Conservation (phyloP, 2,329 filamentous ascomycete genomes). For the Aureobasidium sp. region DNA sequence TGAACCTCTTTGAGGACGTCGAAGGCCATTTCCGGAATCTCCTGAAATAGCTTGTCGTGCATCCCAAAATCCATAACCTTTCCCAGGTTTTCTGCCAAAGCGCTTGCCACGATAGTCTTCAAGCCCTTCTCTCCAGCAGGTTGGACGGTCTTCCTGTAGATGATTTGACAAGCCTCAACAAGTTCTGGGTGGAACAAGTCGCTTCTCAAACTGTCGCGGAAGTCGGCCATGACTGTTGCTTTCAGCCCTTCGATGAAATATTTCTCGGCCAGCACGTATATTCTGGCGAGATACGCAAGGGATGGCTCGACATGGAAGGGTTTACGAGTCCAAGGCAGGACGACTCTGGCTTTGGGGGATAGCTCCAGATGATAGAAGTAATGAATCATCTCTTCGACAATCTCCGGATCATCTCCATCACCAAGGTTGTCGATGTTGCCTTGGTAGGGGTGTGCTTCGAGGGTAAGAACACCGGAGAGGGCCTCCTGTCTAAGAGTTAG, state of each 20-base stretch:
- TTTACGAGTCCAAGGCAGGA: not conserved
- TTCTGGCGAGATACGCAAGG: not conserved
- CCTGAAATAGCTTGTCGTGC: not conserved
- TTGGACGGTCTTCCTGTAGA: not conserved
- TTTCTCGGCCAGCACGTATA: not conserved
- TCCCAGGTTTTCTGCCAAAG: not conserved
- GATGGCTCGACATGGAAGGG: not conserved
- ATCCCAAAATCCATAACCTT: not conserved
- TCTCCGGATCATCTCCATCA: not conserved
- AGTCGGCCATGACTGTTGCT: not conserved
- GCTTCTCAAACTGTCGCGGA: not conserved
- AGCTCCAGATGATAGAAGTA: slow-evolving; percentile 2
- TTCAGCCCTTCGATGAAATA: not conserved
- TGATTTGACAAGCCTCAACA: not conserved
- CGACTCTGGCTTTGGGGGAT: not conserved
- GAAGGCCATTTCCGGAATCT: not conserved
- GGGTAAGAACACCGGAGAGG: not conserved
- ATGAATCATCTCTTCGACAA: not conserved
- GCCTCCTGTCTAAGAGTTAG: not conserved
- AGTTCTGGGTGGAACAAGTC: not conserved
- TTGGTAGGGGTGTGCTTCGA: not conserved
- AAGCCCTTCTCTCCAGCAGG: not conserved
- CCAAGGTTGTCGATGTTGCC: not conserved
- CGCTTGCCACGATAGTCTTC: not conserved
- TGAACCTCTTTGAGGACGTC: not conserved